Evolutionary conservation across 495 filamentous ascomycete species (phyloP).

Genomic region (Sporormia fimetaria): DNA sequence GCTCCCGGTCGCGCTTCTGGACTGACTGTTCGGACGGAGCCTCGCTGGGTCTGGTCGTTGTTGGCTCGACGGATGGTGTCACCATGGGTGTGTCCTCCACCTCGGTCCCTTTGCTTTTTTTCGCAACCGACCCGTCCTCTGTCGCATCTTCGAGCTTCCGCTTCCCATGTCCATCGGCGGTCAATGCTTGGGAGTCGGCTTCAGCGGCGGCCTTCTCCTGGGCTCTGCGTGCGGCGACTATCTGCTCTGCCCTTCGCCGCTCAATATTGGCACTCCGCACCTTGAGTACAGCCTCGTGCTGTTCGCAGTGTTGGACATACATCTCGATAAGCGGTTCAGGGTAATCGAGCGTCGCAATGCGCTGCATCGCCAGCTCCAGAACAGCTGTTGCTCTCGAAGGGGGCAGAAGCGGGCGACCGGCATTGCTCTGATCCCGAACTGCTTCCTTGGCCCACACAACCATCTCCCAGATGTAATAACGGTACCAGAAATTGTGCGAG

Average conservation of each 20-base stretch:
- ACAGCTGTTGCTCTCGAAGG: constrained; percentile 61
- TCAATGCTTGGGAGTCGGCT: constrained; percentile 5
- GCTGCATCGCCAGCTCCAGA: constrained; percentile 58
- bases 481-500: constrained; percentile 85
- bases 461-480: constrained; percentile 86
- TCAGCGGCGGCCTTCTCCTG: constrained; percentile 48
- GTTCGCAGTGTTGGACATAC: constrained; percentile 74
- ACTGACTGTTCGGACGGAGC: constrained; percentile 33
- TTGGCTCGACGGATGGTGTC: constrained; percentile 4
- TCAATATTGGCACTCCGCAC: constrained; percentile 58
- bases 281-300: constrained; percentile 65
- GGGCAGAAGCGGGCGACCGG: constrained; percentile 28
- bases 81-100: background rate
- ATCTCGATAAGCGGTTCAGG: constrained; percentile 80
- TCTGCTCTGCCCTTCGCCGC: constrained; percentile 52
- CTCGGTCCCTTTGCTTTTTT: constrained; percentile 17
- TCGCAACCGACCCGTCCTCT: constrained; percentile 31
- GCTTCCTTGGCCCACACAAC: constrained; percentile 46
- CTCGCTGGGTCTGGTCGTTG: constrained; percentile 23
- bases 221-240: constrained; percentile 53
- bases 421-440: constrained; percentile 16
- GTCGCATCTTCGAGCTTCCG: constrained; percentile 54
- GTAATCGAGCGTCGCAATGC: constrained; percentile 62
- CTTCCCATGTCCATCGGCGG: constrained; percentile 36
- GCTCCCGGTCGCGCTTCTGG: constrained; percentile 73